These are phyloP conservation scores for Globisporangium solare DNA, from an alignment of 352 stramenopile species.

Conservation along the genomic window DNA sequence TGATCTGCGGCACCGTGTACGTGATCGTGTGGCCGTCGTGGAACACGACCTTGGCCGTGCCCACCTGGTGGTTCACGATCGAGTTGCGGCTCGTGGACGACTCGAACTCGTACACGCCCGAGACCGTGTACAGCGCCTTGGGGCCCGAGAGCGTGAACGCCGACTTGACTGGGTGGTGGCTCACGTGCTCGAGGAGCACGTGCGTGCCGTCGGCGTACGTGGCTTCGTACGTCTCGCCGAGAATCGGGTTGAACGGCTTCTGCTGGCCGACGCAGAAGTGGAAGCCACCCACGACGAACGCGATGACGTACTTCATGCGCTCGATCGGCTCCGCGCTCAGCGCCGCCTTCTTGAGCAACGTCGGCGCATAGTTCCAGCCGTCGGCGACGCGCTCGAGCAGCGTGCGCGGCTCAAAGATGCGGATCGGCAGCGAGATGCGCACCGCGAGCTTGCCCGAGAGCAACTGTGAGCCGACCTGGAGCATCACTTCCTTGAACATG, in stretches of 20 bases:
- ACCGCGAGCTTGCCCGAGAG: slow-evolving; percentile 64
- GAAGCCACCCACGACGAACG: slow-evolving; percentile 58
- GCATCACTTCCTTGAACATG: slow-evolving; percentile 79
- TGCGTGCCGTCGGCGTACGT: slow-evolving; percentile 64
- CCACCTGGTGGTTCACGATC: slow-evolving; percentile 63
- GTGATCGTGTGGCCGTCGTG: slow-evolving; percentile 45
- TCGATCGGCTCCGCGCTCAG: slow-evolving; percentile 48
- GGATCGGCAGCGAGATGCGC: slow-evolving; percentile 69
- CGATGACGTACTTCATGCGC: slow-evolving; percentile 68
- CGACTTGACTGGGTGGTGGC: slow-evolving; percentile 65
- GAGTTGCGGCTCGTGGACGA: slow-evolving; percentile 61
- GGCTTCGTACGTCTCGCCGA: slow-evolving; percentile 76
- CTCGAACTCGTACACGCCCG: slow-evolving; percentile 68
- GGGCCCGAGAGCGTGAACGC: slow-evolving; percentile 50
- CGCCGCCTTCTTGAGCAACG: slow-evolving; percentile 66
- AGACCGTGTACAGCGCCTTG: slow-evolving; percentile 45
- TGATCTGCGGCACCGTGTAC: slow-evolving; percentile 75
- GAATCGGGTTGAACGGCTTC: slow-evolving; percentile 81
- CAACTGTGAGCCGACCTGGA: slow-evolving; percentile 65
- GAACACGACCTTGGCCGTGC: slow-evolving; percentile 39
- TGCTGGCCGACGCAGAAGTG: slow-evolving; percentile 72
- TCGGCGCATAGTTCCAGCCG: slow-evolving; percentile 74
- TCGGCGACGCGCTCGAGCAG: slow-evolving; percentile 71
- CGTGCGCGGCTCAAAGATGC: slow-evolving; percentile 70
- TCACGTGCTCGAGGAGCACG: slow-evolving; percentile 69